phyloP scores from a whole-genome alignment of 2,329 filamentous ascomycete species.

The Didymella segeticola region DNA sequence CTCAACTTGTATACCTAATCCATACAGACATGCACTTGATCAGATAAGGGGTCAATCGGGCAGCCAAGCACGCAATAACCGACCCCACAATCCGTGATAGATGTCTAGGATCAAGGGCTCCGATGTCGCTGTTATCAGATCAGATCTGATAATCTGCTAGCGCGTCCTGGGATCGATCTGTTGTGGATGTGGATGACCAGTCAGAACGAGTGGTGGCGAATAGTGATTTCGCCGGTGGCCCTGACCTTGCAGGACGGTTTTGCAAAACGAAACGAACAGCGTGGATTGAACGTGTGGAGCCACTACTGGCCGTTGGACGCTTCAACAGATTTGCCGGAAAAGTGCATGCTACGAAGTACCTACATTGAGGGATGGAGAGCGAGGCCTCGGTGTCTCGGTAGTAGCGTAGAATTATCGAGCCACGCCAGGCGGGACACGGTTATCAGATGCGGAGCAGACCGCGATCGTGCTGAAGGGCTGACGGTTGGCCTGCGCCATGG shows the following conservation, averaged over 20 bases:
- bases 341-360: background rate
- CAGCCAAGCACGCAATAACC: constrained; percentile 6
- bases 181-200: background rate
- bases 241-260: no score
- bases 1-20: no score
- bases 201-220: background rate
- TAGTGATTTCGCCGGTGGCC: no score
- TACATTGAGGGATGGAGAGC: background rate
- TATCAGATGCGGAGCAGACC: constrained; percentile 18
- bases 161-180: background rate
- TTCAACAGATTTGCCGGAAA: background rate
- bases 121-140: constrained; percentile 20
- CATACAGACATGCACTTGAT: no score
- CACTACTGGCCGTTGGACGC: background rate
- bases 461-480: background rate
- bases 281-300: no score
- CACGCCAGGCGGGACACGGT: background rate
- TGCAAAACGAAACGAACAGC: no score
- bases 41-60: constrained; percentile 12
- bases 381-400: background rate
- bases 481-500: constrained; percentile 8
- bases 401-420: background rate
- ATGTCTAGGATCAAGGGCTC: no score
- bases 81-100: constrained; percentile 14
- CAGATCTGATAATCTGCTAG: constrained; percentile 9